These are phyloP conservation scores for Pseudogymnoascus sp. DNA, from an alignment of 2,329 filamentous ascomycete species.

Conservation along the genomic window DNA sequence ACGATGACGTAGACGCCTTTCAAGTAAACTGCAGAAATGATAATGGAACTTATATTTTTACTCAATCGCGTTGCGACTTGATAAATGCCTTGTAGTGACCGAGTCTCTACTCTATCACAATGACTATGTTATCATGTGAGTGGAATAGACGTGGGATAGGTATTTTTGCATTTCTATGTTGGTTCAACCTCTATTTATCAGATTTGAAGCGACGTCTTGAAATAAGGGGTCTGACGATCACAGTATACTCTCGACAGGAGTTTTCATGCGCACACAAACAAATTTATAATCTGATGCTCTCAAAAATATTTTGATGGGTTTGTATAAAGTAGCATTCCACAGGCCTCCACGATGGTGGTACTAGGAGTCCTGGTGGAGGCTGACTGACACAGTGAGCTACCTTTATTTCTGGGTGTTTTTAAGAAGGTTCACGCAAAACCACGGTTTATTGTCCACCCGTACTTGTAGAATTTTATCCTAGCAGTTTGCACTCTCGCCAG, in stretches of 20 bases:
- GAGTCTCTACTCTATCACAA: not conserved
- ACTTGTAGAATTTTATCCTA: not conserved
- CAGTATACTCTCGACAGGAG: not conserved
- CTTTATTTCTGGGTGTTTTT: not conserved
- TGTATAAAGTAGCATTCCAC: not conserved
- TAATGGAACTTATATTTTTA: not conserved
- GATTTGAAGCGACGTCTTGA: not conserved
- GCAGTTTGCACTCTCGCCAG: not conserved
- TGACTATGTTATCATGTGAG: not conserved
- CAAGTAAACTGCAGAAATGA: not conserved
- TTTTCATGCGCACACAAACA: not conserved
- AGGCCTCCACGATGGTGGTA: not conserved
- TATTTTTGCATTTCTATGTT: not conserved
- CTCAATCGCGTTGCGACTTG: not conserved
- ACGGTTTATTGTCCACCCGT: not conserved
- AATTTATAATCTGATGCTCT: not conserved
- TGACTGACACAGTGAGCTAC: not conserved
- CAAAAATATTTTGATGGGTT: not conserved
- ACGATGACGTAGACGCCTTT: slow-evolving; percentile 1
- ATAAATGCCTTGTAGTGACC: not conserved
- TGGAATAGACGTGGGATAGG: not conserved
- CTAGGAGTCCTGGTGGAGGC: not conserved
- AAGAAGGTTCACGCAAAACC: not conserved
- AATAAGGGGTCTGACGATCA: not conserved
- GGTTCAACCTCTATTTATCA: not conserved